Evolutionary conservation across 2,329 filamentous ascomycete genomes (phyloP), one percentile per base, ranked within the genome.

Genomic region (Colletotrichum tropicicola): DNA sequence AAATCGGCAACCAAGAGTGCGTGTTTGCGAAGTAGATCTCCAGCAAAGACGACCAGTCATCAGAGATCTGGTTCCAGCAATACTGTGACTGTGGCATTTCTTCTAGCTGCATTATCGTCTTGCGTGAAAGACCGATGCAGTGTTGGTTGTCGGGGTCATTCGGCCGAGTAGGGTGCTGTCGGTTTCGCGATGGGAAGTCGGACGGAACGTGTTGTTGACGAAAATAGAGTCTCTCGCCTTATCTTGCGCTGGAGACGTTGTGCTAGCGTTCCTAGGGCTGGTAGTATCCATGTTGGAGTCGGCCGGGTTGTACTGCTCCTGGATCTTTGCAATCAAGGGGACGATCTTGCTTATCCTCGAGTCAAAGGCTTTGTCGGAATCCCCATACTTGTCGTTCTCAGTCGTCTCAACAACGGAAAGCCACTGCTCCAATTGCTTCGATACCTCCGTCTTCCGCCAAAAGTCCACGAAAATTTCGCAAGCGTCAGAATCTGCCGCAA

Each of bases 401-500:
- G 43, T 6, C 7, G 55, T 25, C n/a, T 55, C 48, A 6, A 47
- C 43, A 9, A 28, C 23, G 19, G 55, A 51, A 3, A 51, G 44
- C 30, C 21, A 51, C 10, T 41, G 30, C 30, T 58, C 44, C 2
- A 49, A n/a, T 13, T 49, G 35, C 15, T 47, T 57, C 13, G 27
- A 59, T 12, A 28, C 41, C 6, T 35, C 44, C 44, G 39, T 60
- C 23, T 48, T 60, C 13, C 59, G 19, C 65, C 65, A 67, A 12
- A 27, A 19, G 5, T 64, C 44, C 5, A 56, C 41, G 5, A 64
- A 28, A 10, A 41, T 21, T 10, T 41, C 30, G 19, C 55, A 19
- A n/a, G 51, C 32, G 23, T 57, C 39, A 25, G 27, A 17, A 12
- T 48, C 28, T 2, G 44, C 10, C 1, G 2, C 9, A 2, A 43